Conservation (phyloP, 768 basidiomycete species). For the Pholiota conissans region DNA sequence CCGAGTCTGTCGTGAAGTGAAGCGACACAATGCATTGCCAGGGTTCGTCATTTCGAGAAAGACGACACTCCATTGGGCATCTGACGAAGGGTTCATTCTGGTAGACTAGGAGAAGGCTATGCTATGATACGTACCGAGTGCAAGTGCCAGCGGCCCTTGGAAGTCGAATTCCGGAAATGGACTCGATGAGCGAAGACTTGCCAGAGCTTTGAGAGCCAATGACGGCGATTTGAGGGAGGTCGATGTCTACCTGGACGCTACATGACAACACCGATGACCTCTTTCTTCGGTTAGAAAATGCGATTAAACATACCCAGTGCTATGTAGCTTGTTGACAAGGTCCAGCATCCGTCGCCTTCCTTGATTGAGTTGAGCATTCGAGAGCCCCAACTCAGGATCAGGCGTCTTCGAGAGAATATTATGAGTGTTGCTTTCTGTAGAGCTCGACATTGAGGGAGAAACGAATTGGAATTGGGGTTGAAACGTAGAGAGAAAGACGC, state of each 20-base stretch:
- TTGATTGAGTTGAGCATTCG: conserved; percentile 39
- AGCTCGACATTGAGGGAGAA: too few species aligned
- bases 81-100: conserved; percentile 25
- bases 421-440: too few species aligned
- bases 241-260: conserved; percentile 70
- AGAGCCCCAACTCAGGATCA: conserved; percentile 41
- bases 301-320: conserved; percentile 47
- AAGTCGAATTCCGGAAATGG: conserved; percentile 70
- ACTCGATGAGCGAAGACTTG: conserved; percentile 77
- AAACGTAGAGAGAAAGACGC: too few species aligned
- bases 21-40: conserved; percentile 58
- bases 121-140: conserved; percentile 51
- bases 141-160: conserved; percentile 76
- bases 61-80: conserved; percentile 59
- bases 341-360: conserved; percentile 53
- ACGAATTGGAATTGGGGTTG: too few species aligned
- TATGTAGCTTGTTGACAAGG: conserved; percentile 54
- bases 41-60: conserved; percentile 35
- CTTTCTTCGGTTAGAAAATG: too few species aligned
- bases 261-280: neutral
- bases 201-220: conserved; percentile 75
- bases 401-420: too few species aligned
- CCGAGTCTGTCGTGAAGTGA: conserved; percentile 40
- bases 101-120: neutral
- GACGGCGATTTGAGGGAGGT: conserved; percentile 73